These are phyloP conservation scores for Paraphoma sp. DNA, from an alignment of 2,329 filamentous ascomycete species.

Conservation along the genomic window DNA sequence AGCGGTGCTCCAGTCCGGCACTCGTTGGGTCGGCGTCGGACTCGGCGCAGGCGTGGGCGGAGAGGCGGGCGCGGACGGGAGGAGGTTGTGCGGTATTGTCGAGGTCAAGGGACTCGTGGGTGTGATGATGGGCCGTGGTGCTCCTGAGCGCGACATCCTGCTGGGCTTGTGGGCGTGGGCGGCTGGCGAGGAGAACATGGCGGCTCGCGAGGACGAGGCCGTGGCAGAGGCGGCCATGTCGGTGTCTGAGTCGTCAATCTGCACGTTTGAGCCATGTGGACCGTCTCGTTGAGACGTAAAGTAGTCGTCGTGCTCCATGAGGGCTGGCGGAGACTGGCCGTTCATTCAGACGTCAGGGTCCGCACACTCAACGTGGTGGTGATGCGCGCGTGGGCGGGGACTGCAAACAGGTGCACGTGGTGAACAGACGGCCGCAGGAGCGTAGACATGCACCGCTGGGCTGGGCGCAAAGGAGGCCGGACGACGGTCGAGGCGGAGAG, in stretches of 20 bases:
- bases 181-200: slow-evolving; percentile 46
- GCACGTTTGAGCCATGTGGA: slow-evolving; percentile 24
- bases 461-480: neutral
- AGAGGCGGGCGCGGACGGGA: slow-evolving; percentile 69
- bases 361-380: slow-evolving; percentile 7
- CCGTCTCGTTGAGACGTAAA: slow-evolving; percentile 30
- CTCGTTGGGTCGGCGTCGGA: slow-evolving; percentile 67
- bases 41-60: slow-evolving; percentile 72
- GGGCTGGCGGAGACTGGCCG: slow-evolving; percentile 16
- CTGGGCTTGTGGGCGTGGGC: slow-evolving; percentile 46
- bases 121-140: slow-evolving; percentile 56
- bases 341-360: slow-evolving; percentile 11
- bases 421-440: slow-evolving; percentile 2
- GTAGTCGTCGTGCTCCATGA: slow-evolving; percentile 45
- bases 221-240: slow-evolving; percentile 45
- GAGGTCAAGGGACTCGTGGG: slow-evolving; percentile 57
- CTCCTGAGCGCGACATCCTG: slow-evolving; percentile 50
- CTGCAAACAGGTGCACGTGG: neutral
- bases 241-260: slow-evolving; percentile 41
- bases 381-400: slow-evolving; percentile 3
- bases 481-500: slow-evolving; percentile 8
- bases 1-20: slow-evolving; percentile 77
- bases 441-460: slow-evolving; percentile 8
- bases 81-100: slow-evolving; percentile 64
- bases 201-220: slow-evolving; percentile 39